phyloP scores from a whole-genome alignment of 2,329 filamentous ascomycete genomes.

The Fusarium transvaalense region DNA sequence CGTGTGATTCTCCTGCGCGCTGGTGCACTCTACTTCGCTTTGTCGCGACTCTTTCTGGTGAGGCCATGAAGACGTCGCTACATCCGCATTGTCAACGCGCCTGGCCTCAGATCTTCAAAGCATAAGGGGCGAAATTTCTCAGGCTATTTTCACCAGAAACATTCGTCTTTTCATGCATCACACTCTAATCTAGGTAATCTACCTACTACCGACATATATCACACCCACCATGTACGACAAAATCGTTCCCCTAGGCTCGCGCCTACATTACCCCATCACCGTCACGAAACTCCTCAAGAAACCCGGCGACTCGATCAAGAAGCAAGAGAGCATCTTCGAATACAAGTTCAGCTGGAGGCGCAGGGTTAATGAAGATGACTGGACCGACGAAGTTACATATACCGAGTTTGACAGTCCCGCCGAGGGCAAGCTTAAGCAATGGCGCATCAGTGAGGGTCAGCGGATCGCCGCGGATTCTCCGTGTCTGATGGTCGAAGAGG shows the following conservation, averaged over 20 bases:
- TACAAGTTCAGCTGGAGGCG: slow-evolving; percentile 88
- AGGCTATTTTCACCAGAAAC: neutral
- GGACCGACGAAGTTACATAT: slow-evolving; percentile 73
- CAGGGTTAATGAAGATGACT: slow-evolving; percentile 76
- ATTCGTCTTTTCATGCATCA: neutral
- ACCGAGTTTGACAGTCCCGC: slow-evolving; percentile 85
- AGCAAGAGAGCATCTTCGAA: slow-evolving; percentile 82
- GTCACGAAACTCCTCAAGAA: slow-evolving; percentile 86
- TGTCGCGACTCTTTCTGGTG: slow-evolving; percentile 27
- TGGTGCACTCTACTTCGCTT: slow-evolving; percentile 31
- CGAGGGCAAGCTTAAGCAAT: slow-evolving; percentile 82
- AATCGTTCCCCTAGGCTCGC: slow-evolving; percentile 65
- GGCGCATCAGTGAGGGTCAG: slow-evolving; percentile 78
- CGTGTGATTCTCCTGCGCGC: slow-evolving; percentile 27
- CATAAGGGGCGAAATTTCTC: neutral
- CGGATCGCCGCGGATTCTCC: slow-evolving; percentile 69
- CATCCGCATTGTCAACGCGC: slow-evolving; percentile 17
- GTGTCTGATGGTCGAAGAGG: slow-evolving; percentile 85
- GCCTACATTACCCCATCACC: slow-evolving; percentile 92
- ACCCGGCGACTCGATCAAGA: slow-evolving; percentile 79
- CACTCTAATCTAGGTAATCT: neutral
- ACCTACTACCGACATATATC: slow-evolving; percentile 20
- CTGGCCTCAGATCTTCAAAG: slow-evolving; percentile 1
- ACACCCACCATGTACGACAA: slow-evolving; percentile 55
- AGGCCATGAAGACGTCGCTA: slow-evolving; percentile 50